Evolutionary conservation across 805 yeast genomes (phyloP), one percentile per base, ranked within the genome.

Genomic region (Candida berthetii): DNA sequence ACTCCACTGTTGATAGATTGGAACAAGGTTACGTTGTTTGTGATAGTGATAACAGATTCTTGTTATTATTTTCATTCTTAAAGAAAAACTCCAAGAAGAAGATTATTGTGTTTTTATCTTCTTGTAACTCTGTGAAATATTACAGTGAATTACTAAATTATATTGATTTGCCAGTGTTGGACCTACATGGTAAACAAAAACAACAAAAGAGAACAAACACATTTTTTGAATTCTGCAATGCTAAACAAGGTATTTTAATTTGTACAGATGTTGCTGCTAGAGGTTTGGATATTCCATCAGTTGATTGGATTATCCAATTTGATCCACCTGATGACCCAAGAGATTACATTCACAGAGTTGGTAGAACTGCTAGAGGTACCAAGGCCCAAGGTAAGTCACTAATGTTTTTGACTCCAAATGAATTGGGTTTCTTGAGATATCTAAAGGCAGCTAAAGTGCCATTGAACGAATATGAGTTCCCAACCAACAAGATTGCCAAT

Each of bases 321-420:
- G 99, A 93, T 64, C 99, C 99, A 42, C 99, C 99, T 62, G 99
- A 93, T 82, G 99, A 93, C 68, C 99, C 99, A 66, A 82, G 98
- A 69, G 98, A 93, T 67, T 93, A 93, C 64, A 93, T 93, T 53
- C 99, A 93, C 69, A 81, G 99, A 66, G 99, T 93, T 31, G 99
- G 99, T 51, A 83, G 99, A 73, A 93, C 99, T 22, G 99, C 99
- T 31, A 83, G 99, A 72, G 96, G 95, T 49, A 78, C 84, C 11
- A 60, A 76, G 38, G 98, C 96, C 43, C 82, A 82, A 60, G 99
- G 99, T 55, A 86, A 82, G 65, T 87, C 96, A 9, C 71, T 93
- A 47, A 90, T 93, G 98, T 93, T 93, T 64, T 73, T 93, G 61
- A 82, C 91, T 8, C 99, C 99, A 35, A 80, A 78, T 35, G 99